phyloP scores from a whole-genome alignment of 345 rosid genomes.

The Eucalyptus leucophloia region DNA sequence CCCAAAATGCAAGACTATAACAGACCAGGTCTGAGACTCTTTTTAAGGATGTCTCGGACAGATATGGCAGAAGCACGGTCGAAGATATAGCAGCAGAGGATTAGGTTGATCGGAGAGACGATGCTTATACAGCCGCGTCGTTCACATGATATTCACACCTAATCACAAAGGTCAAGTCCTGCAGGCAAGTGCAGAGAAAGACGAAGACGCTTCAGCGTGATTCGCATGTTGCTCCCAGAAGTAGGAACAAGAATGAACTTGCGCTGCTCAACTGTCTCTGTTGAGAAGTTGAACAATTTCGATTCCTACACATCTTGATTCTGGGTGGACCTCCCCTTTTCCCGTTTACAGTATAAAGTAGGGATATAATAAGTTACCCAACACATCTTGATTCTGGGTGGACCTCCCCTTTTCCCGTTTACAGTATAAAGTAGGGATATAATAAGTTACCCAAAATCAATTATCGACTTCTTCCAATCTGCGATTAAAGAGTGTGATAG shows the following conservation, averaged over 20 bases:
- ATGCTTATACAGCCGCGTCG: background rate
- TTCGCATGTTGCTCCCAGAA: slow-evolving; percentile 15
- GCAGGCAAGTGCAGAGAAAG: slow-evolving; percentile 11
- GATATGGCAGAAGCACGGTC: background rate
- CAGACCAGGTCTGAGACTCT: background rate
- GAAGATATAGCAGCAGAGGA: background rate
- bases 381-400: background rate
- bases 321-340: background rate
- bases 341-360: background rate
- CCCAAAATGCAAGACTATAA: background rate
- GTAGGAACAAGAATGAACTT: background rate
- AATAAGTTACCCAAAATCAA: background rate
- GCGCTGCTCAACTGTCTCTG: background rate
- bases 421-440: background rate
- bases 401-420: background rate
- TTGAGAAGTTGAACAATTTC: background rate
- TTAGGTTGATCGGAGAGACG: background rate
- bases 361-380: background rate
- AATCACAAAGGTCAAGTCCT: slow-evolving; percentile 4
- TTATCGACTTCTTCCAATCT: background rate
- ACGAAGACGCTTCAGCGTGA: slow-evolving; percentile 13
- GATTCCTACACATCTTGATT: background rate
- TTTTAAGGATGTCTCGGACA: background rate
- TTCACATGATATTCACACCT: background rate
- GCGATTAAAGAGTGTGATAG: background rate